Percentiles rank a stretch among this genome's conserved stretches.
These are phyloP conservation scores for Pisolithus albus DNA, from an alignment of 768 basidiomycete species.

Conservation along the genomic window DNA sequence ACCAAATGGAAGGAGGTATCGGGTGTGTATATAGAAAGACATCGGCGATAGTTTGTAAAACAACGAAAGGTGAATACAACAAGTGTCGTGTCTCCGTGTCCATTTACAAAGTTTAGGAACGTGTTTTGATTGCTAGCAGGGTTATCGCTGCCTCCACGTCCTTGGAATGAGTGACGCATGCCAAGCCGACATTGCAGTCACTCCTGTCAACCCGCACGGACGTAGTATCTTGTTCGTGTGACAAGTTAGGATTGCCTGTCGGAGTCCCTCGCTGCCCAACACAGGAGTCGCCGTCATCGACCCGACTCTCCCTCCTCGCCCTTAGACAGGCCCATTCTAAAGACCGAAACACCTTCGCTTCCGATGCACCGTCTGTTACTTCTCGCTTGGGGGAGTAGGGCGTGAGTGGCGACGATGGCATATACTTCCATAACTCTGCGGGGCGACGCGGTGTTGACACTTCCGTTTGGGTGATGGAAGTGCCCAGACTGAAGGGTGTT, in stretches of 20 bases:
- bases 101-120: constrained; percentile 4
- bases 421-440: constrained; percentile 24
- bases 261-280: constrained; percentile 8
- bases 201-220: constrained; percentile 1
- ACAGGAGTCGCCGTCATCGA: constrained; percentile 16
- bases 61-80: constrained; percentile 20
- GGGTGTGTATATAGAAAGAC: background rate
- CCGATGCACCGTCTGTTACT: constrained; percentile 20
- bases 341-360: constrained; percentile 42
- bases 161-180: constrained; percentile 16
- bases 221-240: constrained; percentile 6
- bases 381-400: constrained; percentile 18
- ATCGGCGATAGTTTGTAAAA: constrained; percentile 21
- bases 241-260: constrained; percentile 13
- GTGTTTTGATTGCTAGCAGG: constrained; percentile 28
- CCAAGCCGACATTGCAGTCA: background rate
- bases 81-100: background rate
- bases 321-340: constrained; percentile 72
- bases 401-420: constrained; percentile 21
- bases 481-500: constrained; percentile 24
- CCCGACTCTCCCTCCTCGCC: constrained; percentile 26
- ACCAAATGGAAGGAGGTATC: background rate
- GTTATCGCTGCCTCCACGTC: constrained; percentile 33
- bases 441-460: constrained; percentile 5
- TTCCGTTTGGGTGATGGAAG: constrained; percentile 6